Evolutionary conservation across 1,284 basidiomycete genomes (phyloP).

Genomic region (Cutaneotrichosporon sp.): DNA sequence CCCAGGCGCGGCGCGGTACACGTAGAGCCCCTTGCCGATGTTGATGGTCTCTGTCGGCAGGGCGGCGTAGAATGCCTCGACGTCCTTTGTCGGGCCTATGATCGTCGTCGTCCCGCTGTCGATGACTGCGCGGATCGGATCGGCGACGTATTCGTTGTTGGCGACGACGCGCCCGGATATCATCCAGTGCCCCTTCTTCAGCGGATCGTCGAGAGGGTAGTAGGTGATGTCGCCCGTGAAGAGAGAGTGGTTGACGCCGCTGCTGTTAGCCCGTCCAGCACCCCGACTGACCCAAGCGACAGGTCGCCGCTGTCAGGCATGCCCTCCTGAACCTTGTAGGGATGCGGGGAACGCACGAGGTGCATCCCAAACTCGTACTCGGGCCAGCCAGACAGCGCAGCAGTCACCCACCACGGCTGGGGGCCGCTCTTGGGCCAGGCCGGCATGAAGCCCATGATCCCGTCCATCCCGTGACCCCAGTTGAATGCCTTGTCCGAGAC

Average conservation of each 20-base stretch:
- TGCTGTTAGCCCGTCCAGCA: background rate
- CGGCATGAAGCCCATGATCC: constrained; percentile 57
- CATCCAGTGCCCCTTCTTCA: background rate
- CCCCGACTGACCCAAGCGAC: background rate
- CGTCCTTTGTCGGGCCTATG: constrained; percentile 20
- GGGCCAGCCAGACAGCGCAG: background rate
- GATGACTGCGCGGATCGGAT: background rate
- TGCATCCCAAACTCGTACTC: background rate
- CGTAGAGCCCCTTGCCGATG: background rate
- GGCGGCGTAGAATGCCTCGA: constrained; percentile 24
- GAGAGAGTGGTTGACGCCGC: constrained; percentile 2
- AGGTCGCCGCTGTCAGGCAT: background rate
- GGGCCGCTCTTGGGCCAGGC: constrained; percentile 53
- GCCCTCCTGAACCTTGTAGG: background rate
- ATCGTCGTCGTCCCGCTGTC: constrained; percentile 38
- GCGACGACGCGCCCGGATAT: background rate
- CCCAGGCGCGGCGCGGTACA: background rate
- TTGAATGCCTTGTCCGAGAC: background rate
- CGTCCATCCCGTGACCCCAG: constrained; percentile 20
- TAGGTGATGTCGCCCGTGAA: constrained; percentile 8
- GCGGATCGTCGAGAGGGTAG: constrained; percentile 57
- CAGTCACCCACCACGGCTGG: constrained; percentile 56
- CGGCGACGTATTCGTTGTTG: background rate
- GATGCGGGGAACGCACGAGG: background rate
- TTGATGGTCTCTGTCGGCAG: constrained; percentile 17